Evolutionary conservation across 139 green algal genomes (phyloP), one percentile per base, ranked within the genome.

Genomic region (Micractinium conductrix): DNA sequence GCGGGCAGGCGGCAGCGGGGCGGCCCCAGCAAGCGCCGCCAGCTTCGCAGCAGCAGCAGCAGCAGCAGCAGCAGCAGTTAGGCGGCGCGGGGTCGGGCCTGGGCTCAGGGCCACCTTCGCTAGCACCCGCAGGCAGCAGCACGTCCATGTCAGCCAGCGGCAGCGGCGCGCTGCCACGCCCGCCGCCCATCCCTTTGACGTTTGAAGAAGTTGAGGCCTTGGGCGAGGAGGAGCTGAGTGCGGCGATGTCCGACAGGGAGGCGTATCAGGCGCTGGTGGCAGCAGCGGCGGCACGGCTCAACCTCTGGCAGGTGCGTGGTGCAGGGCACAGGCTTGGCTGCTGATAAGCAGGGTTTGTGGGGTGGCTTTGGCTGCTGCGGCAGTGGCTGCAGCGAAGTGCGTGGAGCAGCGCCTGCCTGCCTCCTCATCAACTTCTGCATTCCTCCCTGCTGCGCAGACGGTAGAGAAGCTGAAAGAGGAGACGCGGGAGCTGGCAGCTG

Each of bases 171-270:
- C 17, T 24, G 26, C 55, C 9, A n/a, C 81, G 42, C 42, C 55
- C 26, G 12, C 81, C 79, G 1, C 17, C 70, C 21, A 50, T 84
- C 55, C 84, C 83, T 16, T 33, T 28, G 43, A 24, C 58, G 4
- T 85, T 89, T 48, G 60, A 79, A 8, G 74, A 88, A 68, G 81
- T 94, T 43, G 73, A 83, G 0, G 43, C 43, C 24, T 84, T 93
- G 75, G 35, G 73, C 21, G 80, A 84, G 8, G 60, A 65, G 3
- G 43, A 93, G 87, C 76, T 95, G 45, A 62, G 83, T 40, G n/a
- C 75, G 9, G 74, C 92, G 40, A 62, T 95, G 16, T 58, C 19
- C 16, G 84, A 93, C 24, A 67, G 88, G n/a, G 62, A 33, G 10
- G 80, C 75, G 1, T 92, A 92, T 60, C 83, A 84, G 55, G 48